Percentiles rank a stretch among this genome's conserved stretches.
phyloP scores from a whole-genome alignment of 169 alveolate genomes.

The Pseudocohnilembus persalinus region DNA sequence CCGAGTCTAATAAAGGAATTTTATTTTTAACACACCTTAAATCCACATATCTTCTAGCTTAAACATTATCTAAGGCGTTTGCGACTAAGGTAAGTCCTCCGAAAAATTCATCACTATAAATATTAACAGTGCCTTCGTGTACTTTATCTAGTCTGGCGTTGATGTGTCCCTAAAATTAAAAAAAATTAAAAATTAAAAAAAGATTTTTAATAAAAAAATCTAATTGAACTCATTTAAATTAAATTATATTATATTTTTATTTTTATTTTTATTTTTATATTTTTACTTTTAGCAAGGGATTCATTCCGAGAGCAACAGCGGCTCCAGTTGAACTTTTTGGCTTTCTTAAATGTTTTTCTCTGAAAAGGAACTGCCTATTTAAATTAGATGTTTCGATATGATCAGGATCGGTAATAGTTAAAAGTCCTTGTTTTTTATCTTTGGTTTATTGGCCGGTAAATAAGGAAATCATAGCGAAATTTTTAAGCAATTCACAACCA shows the following conservation, averaged over 20 bases:
- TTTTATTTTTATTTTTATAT: too few species aligned
- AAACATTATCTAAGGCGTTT: constrained; percentile 86
- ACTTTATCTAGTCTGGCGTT: constrained; percentile 82
- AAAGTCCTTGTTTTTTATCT: constrained; percentile 49
- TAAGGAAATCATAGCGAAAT: constrained; percentile 80
- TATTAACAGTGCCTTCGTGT: constrained; percentile 75
- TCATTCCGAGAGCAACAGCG: constrained; percentile 81
- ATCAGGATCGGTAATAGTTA: constrained; percentile 85
- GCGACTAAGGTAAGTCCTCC: constrained; percentile 67
- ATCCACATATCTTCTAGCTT: constrained; percentile 85
- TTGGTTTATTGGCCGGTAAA: constrained; percentile 59
- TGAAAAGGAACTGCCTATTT: constrained; percentile 81
- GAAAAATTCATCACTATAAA: constrained; percentile 78
- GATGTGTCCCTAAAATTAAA: constrained; percentile 51
- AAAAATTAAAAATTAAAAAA: too few species aligned
- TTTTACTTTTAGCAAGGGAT: constrained; percentile 52
- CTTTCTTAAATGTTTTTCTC: constrained; percentile 82
- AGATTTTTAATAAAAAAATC: too few species aligned
- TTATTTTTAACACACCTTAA: constrained; percentile 69
- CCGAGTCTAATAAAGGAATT: constrained; percentile 78
- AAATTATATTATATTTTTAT: too few species aligned
- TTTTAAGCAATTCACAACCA: constrained; percentile 84
- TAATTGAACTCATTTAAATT: too few species aligned
- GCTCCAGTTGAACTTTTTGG: constrained; percentile 85
- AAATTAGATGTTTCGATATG: constrained; percentile 79